Conservation (phyloP, 148 eudicot species). For the Suaeda aralocaspica region DNA sequence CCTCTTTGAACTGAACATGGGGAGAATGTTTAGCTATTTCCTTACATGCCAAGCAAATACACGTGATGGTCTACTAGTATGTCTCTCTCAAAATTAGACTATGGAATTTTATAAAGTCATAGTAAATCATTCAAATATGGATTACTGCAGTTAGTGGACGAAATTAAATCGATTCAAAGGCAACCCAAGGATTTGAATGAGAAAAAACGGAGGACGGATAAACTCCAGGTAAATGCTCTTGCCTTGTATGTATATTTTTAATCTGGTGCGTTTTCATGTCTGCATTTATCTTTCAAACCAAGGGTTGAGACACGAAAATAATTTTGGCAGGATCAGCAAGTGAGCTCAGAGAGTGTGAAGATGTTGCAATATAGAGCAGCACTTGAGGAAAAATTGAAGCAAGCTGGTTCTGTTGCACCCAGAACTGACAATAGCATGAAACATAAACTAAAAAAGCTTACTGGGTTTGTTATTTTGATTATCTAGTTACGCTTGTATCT, state of each 20-base stretch:
- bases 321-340: slow-evolving; percentile 48
- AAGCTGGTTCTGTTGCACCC: slow-evolving; percentile 46
- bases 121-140: no score
- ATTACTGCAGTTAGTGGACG: slow-evolving; percentile 36
- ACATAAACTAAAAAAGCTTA: slow-evolving; percentile 32
- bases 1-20: no score
- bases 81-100: no score
- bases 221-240: slow-evolving; percentile 29
- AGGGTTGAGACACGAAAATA: slow-evolving; percentile 3
- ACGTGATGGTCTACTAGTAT: no score
- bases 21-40: no score
- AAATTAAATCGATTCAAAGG: slow-evolving; percentile 32
- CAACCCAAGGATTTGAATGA: slow-evolving; percentile 25
- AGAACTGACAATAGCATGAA: slow-evolving; percentile 34
- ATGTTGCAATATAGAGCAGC: slow-evolving; percentile 82
- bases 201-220: slow-evolving; percentile 30
- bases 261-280: neutral
- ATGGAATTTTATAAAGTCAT: no score
- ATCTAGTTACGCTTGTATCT: no score
- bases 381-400: slow-evolving; percentile 82
- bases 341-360: slow-evolving; percentile 64
- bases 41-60: no score
- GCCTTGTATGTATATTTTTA: neutral
- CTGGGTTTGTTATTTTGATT: slow-evolving; percentile 45
- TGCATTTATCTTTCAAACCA: slow-evolving; percentile 1